Percentiles rank a stretch among this genome's conserved stretches.
Evolutionary conservation across 345 rosid species (phyloP).

Genomic region (Eucalyptus cloeziana): DNA sequence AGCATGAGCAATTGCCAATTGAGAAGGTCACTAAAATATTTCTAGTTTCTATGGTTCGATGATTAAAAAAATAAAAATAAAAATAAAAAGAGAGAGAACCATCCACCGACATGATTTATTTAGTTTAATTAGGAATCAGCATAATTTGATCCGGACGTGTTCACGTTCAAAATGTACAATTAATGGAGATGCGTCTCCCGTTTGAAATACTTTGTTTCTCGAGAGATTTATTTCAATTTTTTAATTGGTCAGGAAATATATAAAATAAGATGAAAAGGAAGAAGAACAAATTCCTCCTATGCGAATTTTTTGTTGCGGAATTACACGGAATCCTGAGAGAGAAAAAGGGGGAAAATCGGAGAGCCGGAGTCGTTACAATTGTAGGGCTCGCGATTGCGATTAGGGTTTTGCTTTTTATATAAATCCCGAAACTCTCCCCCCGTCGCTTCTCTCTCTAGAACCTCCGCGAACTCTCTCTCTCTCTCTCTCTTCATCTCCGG

Average conservation of each 20-base stretch:
- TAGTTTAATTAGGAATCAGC: neutral
- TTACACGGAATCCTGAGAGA: neutral
- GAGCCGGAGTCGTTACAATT: neutral
- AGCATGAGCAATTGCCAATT: no score
- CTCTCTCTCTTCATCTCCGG: neutral
- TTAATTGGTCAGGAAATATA: no score
- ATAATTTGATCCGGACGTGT: neutral
- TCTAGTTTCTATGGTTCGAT: neutral
- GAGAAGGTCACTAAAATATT: neutral
- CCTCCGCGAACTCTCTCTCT: neutral
- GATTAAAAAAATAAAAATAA: no score
- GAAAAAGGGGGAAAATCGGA: neutral
- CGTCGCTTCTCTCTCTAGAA: neutral
- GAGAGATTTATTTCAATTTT: neutral
- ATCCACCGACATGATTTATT: neutral
- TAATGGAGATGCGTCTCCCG: neutral
- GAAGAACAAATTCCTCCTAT: no score
- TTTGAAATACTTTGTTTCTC: neutral
- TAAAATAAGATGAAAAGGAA: no score
- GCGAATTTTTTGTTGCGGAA: neutral
- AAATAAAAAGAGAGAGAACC: neutral
- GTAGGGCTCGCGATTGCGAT: neutral
- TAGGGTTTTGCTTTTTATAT: neutral
- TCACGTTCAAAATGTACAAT: neutral
- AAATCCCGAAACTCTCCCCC: neutral